phyloP scores from a whole-genome alignment of 78 protist genomes.

The Dictyostelium firmibasis region DNA sequence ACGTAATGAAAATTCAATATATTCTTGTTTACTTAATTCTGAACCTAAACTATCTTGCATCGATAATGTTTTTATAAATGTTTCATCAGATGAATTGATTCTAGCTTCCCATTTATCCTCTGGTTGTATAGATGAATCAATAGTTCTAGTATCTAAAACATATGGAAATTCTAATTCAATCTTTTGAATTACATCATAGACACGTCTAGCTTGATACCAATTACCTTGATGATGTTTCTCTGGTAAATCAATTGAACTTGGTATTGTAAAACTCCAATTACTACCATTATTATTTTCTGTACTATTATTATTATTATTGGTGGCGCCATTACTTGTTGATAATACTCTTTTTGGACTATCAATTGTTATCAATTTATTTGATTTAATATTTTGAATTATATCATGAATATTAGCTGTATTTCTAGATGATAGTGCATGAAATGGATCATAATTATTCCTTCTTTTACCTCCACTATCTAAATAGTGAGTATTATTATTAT shows the following conservation, averaged over 20 bases:
- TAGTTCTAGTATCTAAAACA: background rate
- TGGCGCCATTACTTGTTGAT: background rate
- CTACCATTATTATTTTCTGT: background rate
- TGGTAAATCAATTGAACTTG: background rate
- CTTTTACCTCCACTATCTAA: background rate
- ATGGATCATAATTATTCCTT: background rate
- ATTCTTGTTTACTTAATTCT: constrained; percentile 59
- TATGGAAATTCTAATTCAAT: constrained; percentile 63
- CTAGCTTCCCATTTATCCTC: constrained; percentile 65
- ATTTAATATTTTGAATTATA: constrained; percentile 3
- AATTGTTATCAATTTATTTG: constrained; percentile 9
- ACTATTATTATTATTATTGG: background rate
- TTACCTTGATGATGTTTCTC: background rate
- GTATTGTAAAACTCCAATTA: constrained; percentile 14
- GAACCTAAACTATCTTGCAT: constrained; percentile 55
- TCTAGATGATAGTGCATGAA: background rate
- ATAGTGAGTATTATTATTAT: background rate
- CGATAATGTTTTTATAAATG: constrained; percentile 11
- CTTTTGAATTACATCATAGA: constrained; percentile 33
- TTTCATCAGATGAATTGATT: constrained; percentile 30
- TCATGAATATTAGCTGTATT: background rate
- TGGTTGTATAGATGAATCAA: background rate
- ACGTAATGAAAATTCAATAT: constrained; percentile 57
- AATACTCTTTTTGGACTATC: constrained; percentile 17
- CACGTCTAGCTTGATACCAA: constrained; percentile 18